Conservation (phyloP, 1,284 basidiomycete species). For the Tremellales sp. region DNA sequence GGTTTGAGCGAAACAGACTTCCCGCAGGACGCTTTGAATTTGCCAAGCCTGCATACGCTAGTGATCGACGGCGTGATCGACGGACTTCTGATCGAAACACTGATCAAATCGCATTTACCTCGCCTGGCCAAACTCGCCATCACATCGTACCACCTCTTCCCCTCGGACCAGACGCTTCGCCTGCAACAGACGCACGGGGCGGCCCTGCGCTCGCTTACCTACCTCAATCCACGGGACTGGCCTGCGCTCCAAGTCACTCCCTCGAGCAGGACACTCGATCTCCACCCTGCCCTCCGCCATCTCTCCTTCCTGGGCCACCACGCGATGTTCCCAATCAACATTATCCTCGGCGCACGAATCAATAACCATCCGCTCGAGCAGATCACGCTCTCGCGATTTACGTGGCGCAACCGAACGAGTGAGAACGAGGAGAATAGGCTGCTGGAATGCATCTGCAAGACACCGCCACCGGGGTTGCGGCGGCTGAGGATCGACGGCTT, state of each 20-base stretch:
- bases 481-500: conserved; percentile 37
- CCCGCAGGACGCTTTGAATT: too few relatives aligned
- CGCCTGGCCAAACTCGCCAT: conserved; percentile 61
- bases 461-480: conserved; percentile 8
- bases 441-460: conserved; percentile 11
- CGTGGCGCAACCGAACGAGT: too few relatives aligned
- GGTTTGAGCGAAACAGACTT: conserved; percentile 6
- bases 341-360: too few relatives aligned
- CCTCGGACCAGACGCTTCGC: too few relatives aligned
- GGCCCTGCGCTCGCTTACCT: conserved; percentile 59
- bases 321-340: too few relatives aligned
- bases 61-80: conserved; percentile 64
- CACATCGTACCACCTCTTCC: conserved; percentile 59
- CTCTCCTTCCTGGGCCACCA: conserved; percentile 33
- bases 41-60: conserved; percentile 62
- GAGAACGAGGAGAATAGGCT: too few relatives aligned
- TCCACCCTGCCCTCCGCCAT: conserved; percentile 42
- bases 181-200: conserved; percentile 65
- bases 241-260: conserved; percentile 62
- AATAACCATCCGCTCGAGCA: conserved; percentile 55
- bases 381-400: conserved; percentile 60
- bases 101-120: conserved; percentile 63
- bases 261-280: conserved; percentile 48
- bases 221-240: conserved; percentile 68
- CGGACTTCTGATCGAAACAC: conserved; percentile 60